Evolutionary conservation across 352 stramenopile species (phyloP), one percentile per base, ranked within the genome.

Genomic region (Phytophthora capsici): DNA sequence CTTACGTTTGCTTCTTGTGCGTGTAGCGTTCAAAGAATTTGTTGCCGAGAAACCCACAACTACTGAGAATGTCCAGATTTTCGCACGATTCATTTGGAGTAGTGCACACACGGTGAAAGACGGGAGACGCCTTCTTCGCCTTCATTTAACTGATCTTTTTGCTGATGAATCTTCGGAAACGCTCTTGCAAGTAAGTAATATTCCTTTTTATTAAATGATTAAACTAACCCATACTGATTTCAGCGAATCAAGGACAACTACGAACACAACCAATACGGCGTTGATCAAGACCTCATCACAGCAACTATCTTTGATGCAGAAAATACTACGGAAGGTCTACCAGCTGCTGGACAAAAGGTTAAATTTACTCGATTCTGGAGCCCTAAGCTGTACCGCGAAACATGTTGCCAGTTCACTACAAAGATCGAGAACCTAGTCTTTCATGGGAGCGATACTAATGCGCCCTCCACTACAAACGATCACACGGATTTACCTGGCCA

Each of bases 51-150:
- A 30, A 16, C 37, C 51, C 9, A 22, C 8, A 1, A 58, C 2
- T 25, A 49, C 38, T 16, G 22, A 43, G 5, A 17, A 30, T 20
- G 38, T 28, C 22, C 41, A 28, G 4, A 43, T 58, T 17, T 58
- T 41, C 37, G 37, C 37, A 16, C 38, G 51, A 19, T 50, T 50
- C 49, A 46, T 57, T 26, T 47, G 32, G 34, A 45, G 20, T 7
- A 57, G 34, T 16, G 20, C 19, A 1, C 49, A 47, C 17, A 16
- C 22, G 19, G 37, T 44, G 19, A 22, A 17, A 14, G 13, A 22
- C 22, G 37, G 16, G 3, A 14, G 4, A 14, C 37, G 37, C 37
- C 13, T 20, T 14, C 19, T 44, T 17, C 37, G n/a, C 8, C 19
- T 22, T 17, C 37, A 44, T 4, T 17, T 44, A 8, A 44, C 37